Evolutionary conservation across 2,329 filamentous ascomycete genomes (phyloP), one percentile per base, ranked within the genome.

Genomic region (Pyrenochaeta sp.): DNA sequence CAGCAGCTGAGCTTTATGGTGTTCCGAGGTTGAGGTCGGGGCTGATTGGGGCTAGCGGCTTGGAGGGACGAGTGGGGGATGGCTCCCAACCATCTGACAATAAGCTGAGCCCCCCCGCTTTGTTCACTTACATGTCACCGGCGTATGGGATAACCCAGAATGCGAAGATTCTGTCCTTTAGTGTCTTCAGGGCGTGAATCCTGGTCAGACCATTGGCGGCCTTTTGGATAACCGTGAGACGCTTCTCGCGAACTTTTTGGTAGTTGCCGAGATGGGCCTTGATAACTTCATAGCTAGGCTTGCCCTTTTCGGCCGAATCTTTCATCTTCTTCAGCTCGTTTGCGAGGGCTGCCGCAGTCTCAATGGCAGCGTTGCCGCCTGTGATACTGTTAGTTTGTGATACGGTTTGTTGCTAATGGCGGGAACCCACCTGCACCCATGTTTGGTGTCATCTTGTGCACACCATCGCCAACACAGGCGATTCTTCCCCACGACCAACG

Each of bases 391-490:
- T n/a, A n/a, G n/a, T n/a, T n/a, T n/a, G n/a, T n/a, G n/a, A n/a
- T n/a, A n/a, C n/a, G n/a, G n/a, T n/a, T n/a, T n/a, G n/a, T n/a
- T n/a, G n/a, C n/a, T n/a, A n/a, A n/a, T n/a, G n/a, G n/a, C n/a
- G n/a, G n/a, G n/a, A n/a, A n/a, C n/a, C n/a, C n/a, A n/a, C n/a
- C 55, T 22, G 51, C 46, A 11, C 53, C 55, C 34, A 52, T 48
- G 11, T 51, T 52, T 7, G 55, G 55, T 5, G 53, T 50, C 42
- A 59, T 70, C 63, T 76, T 77, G 46, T 77, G 73, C 2, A 67
- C 69, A 0, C 72, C 59, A 45, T 77, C 74, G 0, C 74, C 74
- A 8, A 77, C 63, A 4, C 65, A 60, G 4, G 75, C 58, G 3
- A 73, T 66, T 8, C 74, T 56, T 10, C 65, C 59, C 46, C 65